Evolutionary conservation across 345 rosid species (phyloP), one percentile per base, ranked within the genome.

Genomic region (Salix exigua): DNA sequence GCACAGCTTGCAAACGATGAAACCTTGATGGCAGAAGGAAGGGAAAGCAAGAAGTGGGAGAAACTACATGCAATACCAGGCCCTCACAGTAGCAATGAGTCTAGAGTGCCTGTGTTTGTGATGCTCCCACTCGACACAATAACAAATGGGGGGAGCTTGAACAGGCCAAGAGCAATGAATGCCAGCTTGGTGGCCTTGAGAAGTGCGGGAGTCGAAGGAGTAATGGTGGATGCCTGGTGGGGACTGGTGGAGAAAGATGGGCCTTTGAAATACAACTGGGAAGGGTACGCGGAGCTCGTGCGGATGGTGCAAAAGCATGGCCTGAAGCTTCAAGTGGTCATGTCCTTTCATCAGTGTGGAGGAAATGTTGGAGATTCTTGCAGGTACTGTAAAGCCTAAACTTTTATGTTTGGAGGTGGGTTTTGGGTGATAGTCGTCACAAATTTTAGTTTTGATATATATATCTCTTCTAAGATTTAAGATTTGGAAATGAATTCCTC

Each of bases 321-420:
- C 42, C 79, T 96, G 66, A 96, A 93, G 87, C 89, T 96, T 65
- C 99, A 96, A 72, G 89, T 88, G 7, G 98, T 96, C 19, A 93
- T 93, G 98, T 96, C 99, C 65, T 96, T 96, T 83, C 99, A 96
- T 82, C 98, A 96, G 86, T 93, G 99, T n/a, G 98, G 99, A 66
- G 98, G 99, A 77, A 93, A 96, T 85, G 99, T 96, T 3, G 98
- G 98, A 79, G 99, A 96, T 83, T 93, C 98, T 77, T 93, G 97
- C 99, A 93, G 94, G 99, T 95, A 87, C 5, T 66, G 66, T 16
- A 72, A 48, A 4, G 23, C 70, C 73, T 42, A 30, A 4, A 12
- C n/a, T n/a, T 62, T 10, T 51, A 12, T n/a, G 23, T 17, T 48
- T 18, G 5, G 28, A 51, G 33, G 8, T 2, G 3, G 38, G 28